phyloP scores from a whole-genome alignment of 2,329 filamentous ascomycete species.

The Ophiostoma perfectum region DNA sequence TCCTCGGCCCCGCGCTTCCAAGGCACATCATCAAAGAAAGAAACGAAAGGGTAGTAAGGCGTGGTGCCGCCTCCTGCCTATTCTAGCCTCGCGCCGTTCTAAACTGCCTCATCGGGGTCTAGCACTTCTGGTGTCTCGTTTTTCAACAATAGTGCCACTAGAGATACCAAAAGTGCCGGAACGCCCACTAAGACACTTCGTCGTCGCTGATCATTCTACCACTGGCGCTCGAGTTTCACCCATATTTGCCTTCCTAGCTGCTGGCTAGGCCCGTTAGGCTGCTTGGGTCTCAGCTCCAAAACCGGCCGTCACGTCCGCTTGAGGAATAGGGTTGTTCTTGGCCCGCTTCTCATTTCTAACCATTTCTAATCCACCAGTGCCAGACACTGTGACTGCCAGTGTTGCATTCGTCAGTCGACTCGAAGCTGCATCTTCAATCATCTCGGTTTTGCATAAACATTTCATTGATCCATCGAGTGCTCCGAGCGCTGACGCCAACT shows the following conservation, averaged over 20 bases:
- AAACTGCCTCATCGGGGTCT: neutral
- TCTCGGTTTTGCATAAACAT: neutral
- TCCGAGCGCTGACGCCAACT: neutral
- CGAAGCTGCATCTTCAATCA: neutral
- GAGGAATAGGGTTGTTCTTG: neutral
- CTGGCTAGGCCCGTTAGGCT: neutral
- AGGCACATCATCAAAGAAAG: constrained; percentile 8
- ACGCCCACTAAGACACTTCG: neutral
- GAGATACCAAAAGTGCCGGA: constrained; percentile 1
- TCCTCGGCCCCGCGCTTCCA: neutral
- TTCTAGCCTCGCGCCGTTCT: constrained; percentile 1
- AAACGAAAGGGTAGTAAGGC: neutral
- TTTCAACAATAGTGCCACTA: constrained; percentile 1
- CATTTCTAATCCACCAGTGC: neutral
- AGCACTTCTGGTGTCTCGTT: neutral
- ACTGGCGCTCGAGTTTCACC: neutral
- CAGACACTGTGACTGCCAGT: neutral
- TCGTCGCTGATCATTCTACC: neutral
- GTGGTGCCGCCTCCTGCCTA: neutral
- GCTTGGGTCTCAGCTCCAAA: neutral
- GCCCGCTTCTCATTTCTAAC: neutral
- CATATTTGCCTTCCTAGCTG: neutral
- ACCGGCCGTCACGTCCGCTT: constrained; percentile 4
- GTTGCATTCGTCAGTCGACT: neutral
- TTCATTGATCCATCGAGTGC: neutral